These are phyloP conservation scores for Draba incana DNA, from an alignment of 345 rosid species.

Conservation along the genomic window DNA sequence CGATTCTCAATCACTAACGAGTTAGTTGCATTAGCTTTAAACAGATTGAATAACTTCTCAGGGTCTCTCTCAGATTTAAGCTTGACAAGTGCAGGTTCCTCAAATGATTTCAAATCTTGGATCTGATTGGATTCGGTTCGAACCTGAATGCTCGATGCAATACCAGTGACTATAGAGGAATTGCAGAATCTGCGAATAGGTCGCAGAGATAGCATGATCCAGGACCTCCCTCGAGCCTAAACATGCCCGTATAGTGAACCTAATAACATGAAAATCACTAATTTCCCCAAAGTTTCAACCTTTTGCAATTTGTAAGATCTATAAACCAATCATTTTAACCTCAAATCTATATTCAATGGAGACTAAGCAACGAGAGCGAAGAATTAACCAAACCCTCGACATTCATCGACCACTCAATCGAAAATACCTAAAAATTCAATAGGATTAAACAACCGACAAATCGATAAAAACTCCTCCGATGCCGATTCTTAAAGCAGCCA, in stretches of 20 bases:
- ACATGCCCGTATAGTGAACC: slow-evolving; percentile 48
- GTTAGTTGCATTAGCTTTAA: slow-evolving; percentile 72
- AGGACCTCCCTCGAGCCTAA: slow-evolving; percentile 46
- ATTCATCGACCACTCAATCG: slow-evolving; percentile 33
- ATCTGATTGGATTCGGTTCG: slow-evolving; percentile 21
- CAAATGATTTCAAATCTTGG: slow-evolving; percentile 41
- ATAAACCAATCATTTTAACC: slow-evolving; percentile 17
- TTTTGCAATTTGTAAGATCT: slow-evolving; percentile 22
- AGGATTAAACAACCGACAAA: slow-evolving; percentile 8
- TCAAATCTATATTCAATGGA: slow-evolving; percentile 1
- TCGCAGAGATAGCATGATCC: slow-evolving; percentile 70
- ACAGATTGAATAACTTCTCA: slow-evolving; percentile 64
- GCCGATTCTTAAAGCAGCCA: neutral
- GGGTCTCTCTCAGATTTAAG: slow-evolving; percentile 84
- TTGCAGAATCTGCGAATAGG: slow-evolving; percentile 55
- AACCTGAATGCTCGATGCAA: slow-evolving; percentile 39
- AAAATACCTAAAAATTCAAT: slow-evolving; percentile 24
- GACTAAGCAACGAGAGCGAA: neutral
- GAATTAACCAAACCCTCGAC: slow-evolving; percentile 10
- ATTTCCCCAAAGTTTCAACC: slow-evolving; percentile 11
- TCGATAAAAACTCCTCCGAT: neutral
- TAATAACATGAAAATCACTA: slow-evolving; percentile 10
- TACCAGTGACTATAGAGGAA: slow-evolving; percentile 36
- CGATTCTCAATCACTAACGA: slow-evolving; percentile 63
- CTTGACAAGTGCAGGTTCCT: slow-evolving; percentile 70